Evolutionary conservation across 495 filamentous ascomycete genomes (phyloP).

Genomic region (Penicillium canariense): DNA sequence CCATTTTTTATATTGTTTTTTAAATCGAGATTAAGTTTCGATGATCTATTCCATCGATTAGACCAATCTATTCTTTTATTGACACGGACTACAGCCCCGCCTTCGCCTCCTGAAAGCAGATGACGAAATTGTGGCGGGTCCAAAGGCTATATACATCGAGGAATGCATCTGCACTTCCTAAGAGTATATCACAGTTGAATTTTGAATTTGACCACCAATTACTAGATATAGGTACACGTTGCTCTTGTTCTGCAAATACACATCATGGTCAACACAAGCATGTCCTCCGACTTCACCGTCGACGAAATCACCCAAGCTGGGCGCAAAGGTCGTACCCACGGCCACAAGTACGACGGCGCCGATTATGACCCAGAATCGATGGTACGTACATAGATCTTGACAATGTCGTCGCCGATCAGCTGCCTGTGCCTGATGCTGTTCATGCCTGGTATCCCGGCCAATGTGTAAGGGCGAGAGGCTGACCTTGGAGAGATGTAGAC

Average conservation of each 20-base stretch:
- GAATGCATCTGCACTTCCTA: not conserved
- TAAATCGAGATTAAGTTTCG: not conserved
- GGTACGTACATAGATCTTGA: not conserved
- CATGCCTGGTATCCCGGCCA: not conserved
- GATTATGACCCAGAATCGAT: constrained; percentile 1
- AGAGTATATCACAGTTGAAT: not conserved
- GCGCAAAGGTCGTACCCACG: constrained; percentile 4
- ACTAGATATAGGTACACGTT: not conserved
- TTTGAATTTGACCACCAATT: not conserved
- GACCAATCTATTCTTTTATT: not conserved
- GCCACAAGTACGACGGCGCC: constrained; percentile 6
- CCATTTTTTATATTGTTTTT: not conserved
- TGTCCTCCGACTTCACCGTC: constrained; percentile 10
- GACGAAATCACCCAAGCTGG: constrained; percentile 5
- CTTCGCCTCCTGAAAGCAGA: constrained; percentile 6
- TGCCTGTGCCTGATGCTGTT: not conserved
- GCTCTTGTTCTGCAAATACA: not conserved
- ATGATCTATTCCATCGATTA: not conserved
- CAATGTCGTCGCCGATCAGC: not conserved
- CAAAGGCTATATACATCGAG: constrained; percentile 1
- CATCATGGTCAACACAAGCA: not conserved
- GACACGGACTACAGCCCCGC: constrained; percentile 3
- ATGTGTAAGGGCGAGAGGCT: not conserved
- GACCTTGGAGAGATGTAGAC: not conserved
- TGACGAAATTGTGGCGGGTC: constrained; percentile 22